Conservation (phyloP, 352 stramenopile genomes). For the Pythium chondricola region DNA sequence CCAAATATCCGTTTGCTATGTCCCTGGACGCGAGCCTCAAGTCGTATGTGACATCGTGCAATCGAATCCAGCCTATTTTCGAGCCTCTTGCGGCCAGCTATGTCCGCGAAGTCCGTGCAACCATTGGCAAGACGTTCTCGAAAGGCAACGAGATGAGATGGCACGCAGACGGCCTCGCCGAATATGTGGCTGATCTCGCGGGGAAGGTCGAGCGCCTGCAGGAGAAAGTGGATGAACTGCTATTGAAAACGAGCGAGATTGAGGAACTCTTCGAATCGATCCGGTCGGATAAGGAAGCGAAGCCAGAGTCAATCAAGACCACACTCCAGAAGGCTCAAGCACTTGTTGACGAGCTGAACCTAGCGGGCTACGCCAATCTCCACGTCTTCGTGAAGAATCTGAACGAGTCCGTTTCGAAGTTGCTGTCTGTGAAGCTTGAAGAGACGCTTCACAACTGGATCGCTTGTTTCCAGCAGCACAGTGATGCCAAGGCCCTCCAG, state of each 20-base stretch:
- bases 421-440: constrained; percentile 82
- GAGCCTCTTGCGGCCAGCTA: constrained; percentile 67
- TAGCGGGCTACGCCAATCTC: constrained; percentile 93
- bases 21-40: constrained; percentile 95
- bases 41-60: constrained; percentile 86
- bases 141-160: constrained; percentile 87
- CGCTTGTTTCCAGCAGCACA: constrained; percentile 49
- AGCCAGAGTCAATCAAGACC: constrained; percentile 32
- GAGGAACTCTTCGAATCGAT: constrained; percentile 86
- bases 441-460: constrained; percentile 60
- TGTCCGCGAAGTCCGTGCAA: constrained; percentile 75
- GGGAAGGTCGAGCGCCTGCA: constrained; percentile 95
- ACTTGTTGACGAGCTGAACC: constrained; percentile 91
- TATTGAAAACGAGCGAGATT: constrained; percentile 90
- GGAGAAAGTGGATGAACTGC: constrained; percentile 97
- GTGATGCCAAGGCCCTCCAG: constrained; percentile 56
- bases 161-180: constrained; percentile 80
- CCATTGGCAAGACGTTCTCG: constrained; percentile 85
- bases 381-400: constrained; percentile 89
- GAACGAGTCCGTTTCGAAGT: constrained; percentile 79
- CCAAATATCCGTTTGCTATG: constrained; percentile 96
- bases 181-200: constrained; percentile 86
- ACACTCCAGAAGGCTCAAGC: constrained; percentile 88
- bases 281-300: constrained; percentile 48
- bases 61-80: constrained; percentile 81